A percentile compares a stretch with the other conserved stretches of the same genome.
Conservation (phyloP, 495 filamentous ascomycete genomes). For the Penicillium flavigenum region DNA sequence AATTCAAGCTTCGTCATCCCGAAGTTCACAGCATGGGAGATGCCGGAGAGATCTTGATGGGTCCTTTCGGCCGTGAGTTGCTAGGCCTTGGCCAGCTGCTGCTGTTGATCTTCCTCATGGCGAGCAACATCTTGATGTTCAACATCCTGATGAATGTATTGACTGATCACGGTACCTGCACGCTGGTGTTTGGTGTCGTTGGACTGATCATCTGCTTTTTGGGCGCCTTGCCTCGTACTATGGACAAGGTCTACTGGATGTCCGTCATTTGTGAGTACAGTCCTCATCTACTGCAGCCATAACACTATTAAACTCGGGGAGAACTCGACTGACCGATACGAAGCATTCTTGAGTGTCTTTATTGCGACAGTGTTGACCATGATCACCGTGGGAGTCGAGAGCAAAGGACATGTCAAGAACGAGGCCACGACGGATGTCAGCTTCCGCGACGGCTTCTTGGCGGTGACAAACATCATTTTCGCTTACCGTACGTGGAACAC, state of each 20-base stretch:
- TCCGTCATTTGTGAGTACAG: slow-evolving; percentile 54
- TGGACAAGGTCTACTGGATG: slow-evolving; percentile 56
- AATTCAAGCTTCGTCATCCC: slow-evolving; percentile 37
- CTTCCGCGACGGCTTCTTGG: slow-evolving; percentile 32
- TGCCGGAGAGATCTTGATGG: slow-evolving; percentile 65
- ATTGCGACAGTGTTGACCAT: slow-evolving; percentile 69
- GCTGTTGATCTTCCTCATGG: slow-evolving; percentile 71
- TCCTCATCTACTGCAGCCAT: neutral
- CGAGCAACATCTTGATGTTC: slow-evolving; percentile 68
- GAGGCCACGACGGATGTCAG: slow-evolving; percentile 21
- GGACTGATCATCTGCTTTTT: slow-evolving; percentile 63
- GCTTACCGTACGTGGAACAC: slow-evolving; percentile 37
- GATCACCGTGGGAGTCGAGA: slow-evolving; percentile 56
- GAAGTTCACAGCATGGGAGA: slow-evolving; percentile 70
- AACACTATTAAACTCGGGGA: neutral
- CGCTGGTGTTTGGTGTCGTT: slow-evolving; percentile 63
- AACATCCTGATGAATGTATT: slow-evolving; percentile 64
- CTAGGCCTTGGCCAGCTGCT: slow-evolving; percentile 60
- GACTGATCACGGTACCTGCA: slow-evolving; percentile 63
- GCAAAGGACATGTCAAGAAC: slow-evolving; percentile 22
- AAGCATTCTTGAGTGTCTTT: slow-evolving; percentile 62
- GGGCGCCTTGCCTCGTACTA: slow-evolving; percentile 62
- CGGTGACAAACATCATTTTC: slow-evolving; percentile 42
- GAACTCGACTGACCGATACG: neutral
- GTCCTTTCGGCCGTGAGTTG: slow-evolving; percentile 61